A percentile compares a stretch with the other conserved stretches of the same genome.
Conservation (phyloP, 371 early-diverging fungal species). For the Apophysomyces trapeziformis region DNA sequence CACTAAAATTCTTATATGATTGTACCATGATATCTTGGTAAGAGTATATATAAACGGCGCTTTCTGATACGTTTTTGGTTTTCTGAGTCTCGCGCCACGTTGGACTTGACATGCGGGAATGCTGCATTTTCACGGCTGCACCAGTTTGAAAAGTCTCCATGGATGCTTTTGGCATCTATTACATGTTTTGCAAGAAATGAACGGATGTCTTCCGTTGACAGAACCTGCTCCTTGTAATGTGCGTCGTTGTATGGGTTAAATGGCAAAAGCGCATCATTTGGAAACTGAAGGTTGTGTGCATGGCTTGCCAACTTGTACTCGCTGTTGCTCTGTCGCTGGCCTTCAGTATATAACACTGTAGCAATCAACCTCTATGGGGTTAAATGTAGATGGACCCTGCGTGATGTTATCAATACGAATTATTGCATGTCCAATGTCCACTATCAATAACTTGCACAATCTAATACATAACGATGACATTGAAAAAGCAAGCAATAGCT, state of each 20-base stretch:
- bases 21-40: not conserved
- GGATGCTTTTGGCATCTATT: not conserved
- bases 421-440: too few species aligned
- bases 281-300: not conserved
- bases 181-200: not conserved
- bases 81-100: not conserved
- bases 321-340: not conserved
- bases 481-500: too few species aligned
- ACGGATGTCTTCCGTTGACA: not conserved
- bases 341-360: not conserved
- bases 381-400: too few species aligned
- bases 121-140: not conserved
- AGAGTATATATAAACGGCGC: not conserved
- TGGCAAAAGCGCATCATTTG: not conserved
- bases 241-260: not conserved
- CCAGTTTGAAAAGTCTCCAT: not conserved
- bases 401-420: too few species aligned
- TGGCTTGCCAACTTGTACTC: not conserved
- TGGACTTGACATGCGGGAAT: not conserved
- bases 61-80: constrained; percentile 3
- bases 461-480: too few species aligned
- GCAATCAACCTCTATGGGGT: too few species aligned
- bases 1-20: not conserved
- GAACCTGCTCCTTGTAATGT: not conserved
- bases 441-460: too few species aligned